Conservation (phyloP, 2,329 filamentous ascomycete genomes). For the Alternaria sp. region DNA sequence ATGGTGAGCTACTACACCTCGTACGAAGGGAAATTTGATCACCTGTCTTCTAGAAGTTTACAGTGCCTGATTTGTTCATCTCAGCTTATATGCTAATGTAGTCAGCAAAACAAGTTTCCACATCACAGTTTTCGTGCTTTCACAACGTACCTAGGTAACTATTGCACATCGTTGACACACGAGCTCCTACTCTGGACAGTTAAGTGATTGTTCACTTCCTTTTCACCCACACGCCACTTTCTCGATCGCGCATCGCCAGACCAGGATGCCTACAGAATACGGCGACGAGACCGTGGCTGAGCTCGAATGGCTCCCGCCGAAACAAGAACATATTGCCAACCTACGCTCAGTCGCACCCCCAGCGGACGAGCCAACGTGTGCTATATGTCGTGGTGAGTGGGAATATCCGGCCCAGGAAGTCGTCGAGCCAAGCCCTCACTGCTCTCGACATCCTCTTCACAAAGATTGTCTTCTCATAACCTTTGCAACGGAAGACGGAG, state of each 20-base stretch:
- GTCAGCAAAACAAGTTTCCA: background rate
- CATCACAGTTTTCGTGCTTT: background rate
- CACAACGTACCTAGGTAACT: background rate
- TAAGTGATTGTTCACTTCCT: background rate
- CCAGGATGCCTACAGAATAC: background rate
- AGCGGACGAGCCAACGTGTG: background rate
- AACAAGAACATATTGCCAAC: background rate
- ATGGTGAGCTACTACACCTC: too few species aligned
- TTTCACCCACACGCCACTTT: background rate
- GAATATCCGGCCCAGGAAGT: background rate
- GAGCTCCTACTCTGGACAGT: background rate
- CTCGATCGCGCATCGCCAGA: background rate
- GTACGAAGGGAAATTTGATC: too few species aligned
- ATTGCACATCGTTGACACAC: background rate
- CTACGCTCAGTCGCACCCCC: background rate
- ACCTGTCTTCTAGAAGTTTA: rapidly evolving
- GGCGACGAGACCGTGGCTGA: background rate
- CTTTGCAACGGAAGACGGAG: background rate
- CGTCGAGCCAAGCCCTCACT: background rate
- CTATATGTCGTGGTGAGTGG: background rate
- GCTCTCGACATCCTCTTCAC: background rate
- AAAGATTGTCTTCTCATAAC: background rate
- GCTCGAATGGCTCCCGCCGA: background rate
- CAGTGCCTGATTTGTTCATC: background rate
- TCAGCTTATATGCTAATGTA: background rate